phyloP scores from a whole-genome alignment of 495 filamentous ascomycete species.

The Cercophora scortea region DNA sequence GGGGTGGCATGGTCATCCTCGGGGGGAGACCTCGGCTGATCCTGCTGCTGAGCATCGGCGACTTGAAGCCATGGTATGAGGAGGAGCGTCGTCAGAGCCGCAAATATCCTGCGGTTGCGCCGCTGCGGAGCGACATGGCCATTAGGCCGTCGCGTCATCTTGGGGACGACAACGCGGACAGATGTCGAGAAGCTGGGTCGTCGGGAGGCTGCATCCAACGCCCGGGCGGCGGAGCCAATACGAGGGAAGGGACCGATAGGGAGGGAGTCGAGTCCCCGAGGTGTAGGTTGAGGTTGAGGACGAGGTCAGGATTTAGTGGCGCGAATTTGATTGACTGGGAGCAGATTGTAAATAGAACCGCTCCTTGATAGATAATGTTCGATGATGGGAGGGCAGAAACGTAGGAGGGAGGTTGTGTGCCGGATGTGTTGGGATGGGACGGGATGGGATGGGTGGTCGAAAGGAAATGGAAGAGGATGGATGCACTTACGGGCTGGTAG shows the following conservation, averaged over 20 bases:
- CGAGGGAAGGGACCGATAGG: background rate
- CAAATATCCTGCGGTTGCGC: conserved; percentile 41
- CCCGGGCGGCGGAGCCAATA: background rate
- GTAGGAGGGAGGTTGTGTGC: too few relatives aligned
- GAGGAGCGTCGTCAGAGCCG: conserved; percentile 22
- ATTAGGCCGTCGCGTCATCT: conserved; percentile 50
- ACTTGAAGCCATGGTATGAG: conserved; percentile 44
- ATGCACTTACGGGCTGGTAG: too few relatives aligned
- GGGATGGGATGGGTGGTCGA: too few relatives aligned
- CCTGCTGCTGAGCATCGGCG: conserved; percentile 55
- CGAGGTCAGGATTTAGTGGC: background rate
- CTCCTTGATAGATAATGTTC: too few relatives aligned
- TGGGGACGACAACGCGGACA: conserved; percentile 37
- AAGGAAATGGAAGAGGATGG: too few relatives aligned
- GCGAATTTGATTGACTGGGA: background rate
- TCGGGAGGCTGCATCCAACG: conserved; percentile 16
- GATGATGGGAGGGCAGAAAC: too few relatives aligned
- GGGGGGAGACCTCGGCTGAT: conserved; percentile 25
- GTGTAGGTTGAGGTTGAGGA: background rate
- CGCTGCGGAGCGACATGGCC: conserved; percentile 40
- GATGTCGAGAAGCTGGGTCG: conserved; percentile 8
- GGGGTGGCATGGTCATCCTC: conserved; percentile 21
- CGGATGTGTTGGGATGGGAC: too few relatives aligned
- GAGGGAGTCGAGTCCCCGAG: too few relatives aligned
- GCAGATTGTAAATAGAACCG: background rate